Evolutionary conservation across 805 yeast genomes (phyloP).

Genomic region (Ogataea neopini): DNA sequence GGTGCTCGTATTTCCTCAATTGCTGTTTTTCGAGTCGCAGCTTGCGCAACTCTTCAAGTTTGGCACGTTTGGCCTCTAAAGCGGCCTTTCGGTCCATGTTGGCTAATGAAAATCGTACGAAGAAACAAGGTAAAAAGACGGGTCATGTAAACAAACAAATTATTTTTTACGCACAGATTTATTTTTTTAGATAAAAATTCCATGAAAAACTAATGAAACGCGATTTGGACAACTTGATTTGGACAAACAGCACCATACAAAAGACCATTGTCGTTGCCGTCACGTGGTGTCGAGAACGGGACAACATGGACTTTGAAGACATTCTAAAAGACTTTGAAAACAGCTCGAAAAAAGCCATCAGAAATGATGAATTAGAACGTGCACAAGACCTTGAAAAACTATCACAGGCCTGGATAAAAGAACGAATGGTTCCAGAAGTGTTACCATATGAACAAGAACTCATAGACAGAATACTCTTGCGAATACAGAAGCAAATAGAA

Average conservation of each 20-base stretch:
- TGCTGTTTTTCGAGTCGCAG: conserved; percentile 40
- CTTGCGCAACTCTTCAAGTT: conserved; percentile 51
- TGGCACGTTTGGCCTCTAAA: conserved; percentile 52
- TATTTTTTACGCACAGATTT: background rate
- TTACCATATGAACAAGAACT: conserved; percentile 68
- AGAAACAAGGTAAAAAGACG: background rate
- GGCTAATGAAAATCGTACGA: background rate
- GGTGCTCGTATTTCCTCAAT: background rate
- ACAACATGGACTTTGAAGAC: conserved; percentile 61
- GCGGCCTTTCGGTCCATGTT: conserved; percentile 31
- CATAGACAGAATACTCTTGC: conserved; percentile 54
- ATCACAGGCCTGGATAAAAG: conserved; percentile 74
- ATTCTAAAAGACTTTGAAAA: conserved; percentile 66
- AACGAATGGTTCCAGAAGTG: conserved; percentile 85
- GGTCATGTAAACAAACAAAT: background rate
- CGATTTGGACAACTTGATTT: too few species aligned
- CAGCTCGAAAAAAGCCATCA: conserved; percentile 26
- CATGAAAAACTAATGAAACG: background rate
- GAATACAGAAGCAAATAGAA: conserved; percentile 71
- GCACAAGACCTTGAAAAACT: conserved; percentile 45
- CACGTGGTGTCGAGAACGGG: too few species aligned
- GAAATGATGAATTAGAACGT: conserved; percentile 27
- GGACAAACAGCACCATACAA: too few species aligned
- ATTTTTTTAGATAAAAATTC: background rate
- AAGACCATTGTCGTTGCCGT: too few species aligned